Evolutionary conservation across 2,329 filamentous ascomycete genomes (phyloP).

Genomic region (Alternaria hordeiaustralica): DNA sequence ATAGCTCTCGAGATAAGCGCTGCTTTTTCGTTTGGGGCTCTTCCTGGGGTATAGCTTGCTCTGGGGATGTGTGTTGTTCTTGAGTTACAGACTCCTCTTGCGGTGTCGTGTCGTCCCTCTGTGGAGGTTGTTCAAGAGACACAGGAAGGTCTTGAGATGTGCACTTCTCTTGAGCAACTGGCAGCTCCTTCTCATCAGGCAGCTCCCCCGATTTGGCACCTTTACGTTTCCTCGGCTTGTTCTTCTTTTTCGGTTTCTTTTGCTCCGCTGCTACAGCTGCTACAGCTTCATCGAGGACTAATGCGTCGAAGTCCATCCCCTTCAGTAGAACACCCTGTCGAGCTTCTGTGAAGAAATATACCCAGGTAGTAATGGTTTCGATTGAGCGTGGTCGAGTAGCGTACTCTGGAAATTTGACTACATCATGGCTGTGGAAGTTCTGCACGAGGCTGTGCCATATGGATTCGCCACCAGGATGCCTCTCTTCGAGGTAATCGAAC

Average conservation of each 20-base stretch:
- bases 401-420: background rate
- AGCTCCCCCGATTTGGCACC: background rate
- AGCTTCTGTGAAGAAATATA: background rate
- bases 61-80: background rate
- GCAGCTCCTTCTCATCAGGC: background rate
- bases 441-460: background rate
- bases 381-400: background rate
- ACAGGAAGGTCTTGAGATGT: background rate
- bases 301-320: background rate
- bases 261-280: background rate
- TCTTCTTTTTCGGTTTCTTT: background rate
- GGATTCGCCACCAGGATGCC: background rate
- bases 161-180: background rate
- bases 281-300: background rate
- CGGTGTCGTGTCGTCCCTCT: background rate
- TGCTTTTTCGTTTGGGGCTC: background rate
- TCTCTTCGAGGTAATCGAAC: background rate
- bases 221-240: background rate
- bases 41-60: background rate
- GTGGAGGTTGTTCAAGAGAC: background rate
- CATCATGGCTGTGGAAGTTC: background rate
- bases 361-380: background rate
- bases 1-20: background rate
- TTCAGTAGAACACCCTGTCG: background rate
- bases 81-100: background rate